phyloP scores from a whole-genome alignment of 306 rosid species.

The Mimosa pudica region DNA sequence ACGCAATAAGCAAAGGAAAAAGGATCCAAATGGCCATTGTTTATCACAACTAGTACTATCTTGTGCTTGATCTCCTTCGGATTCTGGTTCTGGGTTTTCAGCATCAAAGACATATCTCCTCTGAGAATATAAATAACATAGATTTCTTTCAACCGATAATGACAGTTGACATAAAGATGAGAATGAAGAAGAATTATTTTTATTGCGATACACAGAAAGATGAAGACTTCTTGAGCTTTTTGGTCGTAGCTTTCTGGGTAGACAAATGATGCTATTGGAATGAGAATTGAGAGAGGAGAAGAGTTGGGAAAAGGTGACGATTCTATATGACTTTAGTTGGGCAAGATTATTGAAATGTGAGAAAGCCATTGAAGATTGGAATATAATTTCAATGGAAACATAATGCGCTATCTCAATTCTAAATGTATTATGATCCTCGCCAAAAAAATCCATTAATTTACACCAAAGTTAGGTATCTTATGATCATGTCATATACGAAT shows the following conservation, averaged over 20 bases:
- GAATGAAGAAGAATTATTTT: background rate
- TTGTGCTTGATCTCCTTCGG: conserved; percentile 40
- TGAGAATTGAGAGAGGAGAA: conserved; percentile 28
- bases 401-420: background rate
- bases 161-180: conserved; percentile 30
- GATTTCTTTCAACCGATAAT: conserved; percentile 18
- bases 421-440: background rate
- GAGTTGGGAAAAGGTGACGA: conserved; percentile 31
- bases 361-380: conserved; percentile 45
- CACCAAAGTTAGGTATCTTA: conserved; percentile 1
- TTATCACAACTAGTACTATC: conserved; percentile 41
- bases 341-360: conserved; percentile 24
- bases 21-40: background rate
- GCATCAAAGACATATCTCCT: conserved; percentile 39
- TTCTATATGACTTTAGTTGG: conserved; percentile 34
- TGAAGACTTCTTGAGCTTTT: conserved; percentile 27
- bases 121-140: conserved; percentile 22
- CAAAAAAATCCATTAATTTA: conserved; percentile 32
- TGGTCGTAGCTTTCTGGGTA: conserved; percentile 19
- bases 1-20: background rate
- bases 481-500: background rate
- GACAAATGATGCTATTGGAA: background rate
- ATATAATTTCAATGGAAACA: conserved; percentile 24
- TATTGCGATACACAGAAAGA: conserved; percentile 20
- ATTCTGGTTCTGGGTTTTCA: conserved; percentile 50